phyloP scores from a whole-genome alignment of 495 filamentous ascomycete genomes.

The Penicillium tannophilum region DNA sequence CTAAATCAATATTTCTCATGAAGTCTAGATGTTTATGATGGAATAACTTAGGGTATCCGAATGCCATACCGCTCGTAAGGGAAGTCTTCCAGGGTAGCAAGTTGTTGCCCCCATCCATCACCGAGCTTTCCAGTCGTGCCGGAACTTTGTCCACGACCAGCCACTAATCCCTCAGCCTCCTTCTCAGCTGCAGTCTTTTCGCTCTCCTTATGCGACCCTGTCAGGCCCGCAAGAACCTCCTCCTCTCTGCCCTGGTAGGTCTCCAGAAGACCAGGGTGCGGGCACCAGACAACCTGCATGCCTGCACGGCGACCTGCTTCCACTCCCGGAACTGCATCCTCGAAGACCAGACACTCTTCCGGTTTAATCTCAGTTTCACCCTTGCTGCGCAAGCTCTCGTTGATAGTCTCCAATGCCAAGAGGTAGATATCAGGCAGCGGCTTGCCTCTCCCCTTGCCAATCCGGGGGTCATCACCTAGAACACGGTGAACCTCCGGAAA shows the following conservation, averaged over 20 bases:
- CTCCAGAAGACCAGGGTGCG: constrained; percentile 76
- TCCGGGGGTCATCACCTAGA: constrained; percentile 83
- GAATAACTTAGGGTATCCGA: constrained; percentile 12
- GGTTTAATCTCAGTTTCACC: constrained; percentile 71
- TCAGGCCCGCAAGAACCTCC: constrained; percentile 82
- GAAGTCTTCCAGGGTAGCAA: constrained; percentile 65
- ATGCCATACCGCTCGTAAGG: constrained; percentile 76
- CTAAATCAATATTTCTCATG: too few species aligned
- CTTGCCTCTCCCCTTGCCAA: constrained; percentile 81
- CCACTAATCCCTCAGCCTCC: constrained; percentile 44
- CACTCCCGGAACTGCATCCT: constrained; percentile 90
- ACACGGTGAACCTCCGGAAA: constrained; percentile 72
- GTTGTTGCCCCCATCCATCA: constrained; percentile 74
- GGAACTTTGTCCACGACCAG: constrained; percentile 48
- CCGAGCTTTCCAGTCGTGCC: constrained; percentile 53
- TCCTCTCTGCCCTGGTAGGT: constrained; percentile 75
- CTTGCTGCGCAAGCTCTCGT: constrained; percentile 59
- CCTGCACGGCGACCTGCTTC: constrained; percentile 90
- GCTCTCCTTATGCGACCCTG: constrained; percentile 64
- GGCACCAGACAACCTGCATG: constrained; percentile 94
- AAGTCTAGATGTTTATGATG: too few species aligned
- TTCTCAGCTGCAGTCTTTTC: constrained; percentile 49
- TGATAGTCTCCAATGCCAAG: constrained; percentile 83
- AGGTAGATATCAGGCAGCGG: constrained; percentile 95
- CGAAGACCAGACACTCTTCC: constrained; percentile 93